phyloP scores from a whole-genome alignment of 352 stramenopile genomes.

The Peronospora destructor region DNA sequence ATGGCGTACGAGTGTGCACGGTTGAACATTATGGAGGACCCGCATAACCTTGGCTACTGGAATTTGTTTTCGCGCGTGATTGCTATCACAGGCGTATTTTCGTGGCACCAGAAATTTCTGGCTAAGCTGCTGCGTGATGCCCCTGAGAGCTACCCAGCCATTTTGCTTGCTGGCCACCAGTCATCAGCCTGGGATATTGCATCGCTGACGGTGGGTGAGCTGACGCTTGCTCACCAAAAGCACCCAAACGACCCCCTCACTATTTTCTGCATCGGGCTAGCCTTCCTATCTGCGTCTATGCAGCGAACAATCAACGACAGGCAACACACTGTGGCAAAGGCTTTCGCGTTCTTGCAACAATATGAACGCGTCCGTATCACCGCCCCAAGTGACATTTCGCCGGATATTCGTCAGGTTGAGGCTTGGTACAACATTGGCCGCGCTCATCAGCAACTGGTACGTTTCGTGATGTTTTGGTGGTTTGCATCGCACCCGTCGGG shows the following conservation, averaged over 20 bases:
- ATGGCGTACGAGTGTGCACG: conserved; percentile 85
- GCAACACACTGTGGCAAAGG: conserved; percentile 78
- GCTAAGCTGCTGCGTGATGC: conserved; percentile 75
- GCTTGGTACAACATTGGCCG: conserved; percentile 85
- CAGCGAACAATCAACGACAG: conserved; percentile 81
- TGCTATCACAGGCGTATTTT: conserved; percentile 77
- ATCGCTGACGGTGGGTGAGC: conserved; percentile 76
- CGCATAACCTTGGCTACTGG: conserved; percentile 75
- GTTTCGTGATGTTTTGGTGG: conserved; percentile 7
- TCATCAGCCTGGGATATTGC: conserved; percentile 81
- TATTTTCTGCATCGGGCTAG: conserved; percentile 78
- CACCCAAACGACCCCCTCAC: conserved; percentile 68
- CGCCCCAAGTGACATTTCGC: conserved; percentile 42
- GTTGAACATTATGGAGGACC: conserved; percentile 84
- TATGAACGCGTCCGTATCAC: conserved; percentile 60
- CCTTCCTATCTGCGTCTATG: conserved; percentile 80
- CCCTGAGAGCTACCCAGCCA: conserved; percentile 68
- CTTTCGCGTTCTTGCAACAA: conserved; percentile 80
- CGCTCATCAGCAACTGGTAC: conserved; percentile 80
- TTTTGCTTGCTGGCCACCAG: conserved; percentile 75
- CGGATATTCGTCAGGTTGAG: conserved; percentile 64
- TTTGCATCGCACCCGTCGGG: neutral
- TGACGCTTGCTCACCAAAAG: conserved; percentile 77
- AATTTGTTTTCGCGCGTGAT: conserved; percentile 82
- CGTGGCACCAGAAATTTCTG: conserved; percentile 84